A percentile compares a stretch with the other conserved stretches of the same genome.
Evolutionary conservation across 345 rosid species (phyloP).

Genomic region (Laguncularia racemosa): DNA sequence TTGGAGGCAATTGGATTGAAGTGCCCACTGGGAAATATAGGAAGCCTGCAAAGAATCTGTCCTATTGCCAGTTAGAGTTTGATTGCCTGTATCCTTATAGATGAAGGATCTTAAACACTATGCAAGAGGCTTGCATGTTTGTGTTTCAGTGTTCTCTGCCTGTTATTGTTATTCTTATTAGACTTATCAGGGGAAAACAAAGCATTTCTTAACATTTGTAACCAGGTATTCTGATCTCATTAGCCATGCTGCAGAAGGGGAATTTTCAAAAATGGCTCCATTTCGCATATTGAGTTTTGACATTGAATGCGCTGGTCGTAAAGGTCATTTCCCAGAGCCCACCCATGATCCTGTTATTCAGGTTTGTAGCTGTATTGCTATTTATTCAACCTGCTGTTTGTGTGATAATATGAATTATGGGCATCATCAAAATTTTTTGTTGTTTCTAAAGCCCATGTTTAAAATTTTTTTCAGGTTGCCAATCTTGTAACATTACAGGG

Average conservation of each 20-base stretch:
- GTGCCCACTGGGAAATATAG: conserved; percentile 74
- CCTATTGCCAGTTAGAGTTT: conserved; percentile 85
- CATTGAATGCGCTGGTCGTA: conserved; percentile 98
- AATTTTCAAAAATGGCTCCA: conserved; percentile 97
- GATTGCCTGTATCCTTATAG: conserved; percentile 85
- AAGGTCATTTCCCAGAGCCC: conserved; percentile 99
- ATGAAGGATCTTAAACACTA: background rate
- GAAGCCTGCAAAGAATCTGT: conserved; percentile 50
- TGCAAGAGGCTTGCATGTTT: no score
- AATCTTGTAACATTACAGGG: conserved; percentile 93
- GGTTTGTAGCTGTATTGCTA: conserved; percentile 28
- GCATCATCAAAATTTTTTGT: conserved; percentile 1
- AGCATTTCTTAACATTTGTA: conserved; percentile 29
- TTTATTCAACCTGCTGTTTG: background rate
- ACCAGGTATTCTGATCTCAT: conserved; percentile 67
- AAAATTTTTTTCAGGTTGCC: conserved; percentile 58
- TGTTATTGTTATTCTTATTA: no score
- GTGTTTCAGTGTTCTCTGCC: no score
- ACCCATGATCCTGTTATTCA: conserved; percentile 96
- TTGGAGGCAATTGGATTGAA: conserved; percentile 99
- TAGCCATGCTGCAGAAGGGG: conserved; percentile 89
- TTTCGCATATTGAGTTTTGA: conserved; percentile 96
- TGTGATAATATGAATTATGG: conserved; percentile 4
- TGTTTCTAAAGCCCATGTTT: conserved; percentile 14
- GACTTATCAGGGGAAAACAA: no score